Evolutionary conservation across 2,329 filamentous ascomycete species (phyloP).

Genomic region (Xylariaceae sp.): DNA sequence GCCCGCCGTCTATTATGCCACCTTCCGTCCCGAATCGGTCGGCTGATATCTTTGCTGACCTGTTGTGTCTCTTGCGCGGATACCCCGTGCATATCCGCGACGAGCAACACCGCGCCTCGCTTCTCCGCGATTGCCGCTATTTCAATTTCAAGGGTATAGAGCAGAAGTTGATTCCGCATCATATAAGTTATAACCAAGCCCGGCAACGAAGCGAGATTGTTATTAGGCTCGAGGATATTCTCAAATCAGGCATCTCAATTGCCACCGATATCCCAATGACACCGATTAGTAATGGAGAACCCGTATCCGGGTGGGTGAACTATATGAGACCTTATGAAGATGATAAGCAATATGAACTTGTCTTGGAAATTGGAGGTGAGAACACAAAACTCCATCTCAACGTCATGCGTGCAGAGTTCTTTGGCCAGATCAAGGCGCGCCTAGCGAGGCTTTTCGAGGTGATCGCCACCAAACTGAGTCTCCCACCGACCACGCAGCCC

Average conservation of each 20-base stretch:
- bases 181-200: constrained; percentile 73
- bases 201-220: constrained; percentile 73
- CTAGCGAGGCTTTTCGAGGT: constrained; percentile 77
- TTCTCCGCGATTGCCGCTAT: constrained; percentile 86
- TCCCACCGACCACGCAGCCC: constrained; percentile 62
- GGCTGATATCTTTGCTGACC: constrained; percentile 80
- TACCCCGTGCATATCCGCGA: constrained; percentile 78
- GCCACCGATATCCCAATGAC: constrained; percentile 47
- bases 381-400: constrained; percentile 47
- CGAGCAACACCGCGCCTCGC: constrained; percentile 73
- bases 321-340: constrained; percentile 90
- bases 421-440: constrained; percentile 68
- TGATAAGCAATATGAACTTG: constrained; percentile 69
- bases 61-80: constrained; percentile 79
- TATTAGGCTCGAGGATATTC: constrained; percentile 81
- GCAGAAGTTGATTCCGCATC: constrained; percentile 79
- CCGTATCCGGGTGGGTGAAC: constrained; percentile 60
- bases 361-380: constrained; percentile 78
- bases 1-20: constrained; percentile 83
- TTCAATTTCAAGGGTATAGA: constrained; percentile 92
- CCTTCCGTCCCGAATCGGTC: constrained; percentile 79
- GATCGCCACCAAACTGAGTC: constrained; percentile 76
- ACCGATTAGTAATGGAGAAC: constrained; percentile 30
- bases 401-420: constrained; percentile 70
- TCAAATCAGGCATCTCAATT: constrained; percentile 80